These are phyloP conservation scores for Apostasia shenzhenica DNA, from an alignment of 106 monocot genomes.

Conservation along the genomic window DNA sequence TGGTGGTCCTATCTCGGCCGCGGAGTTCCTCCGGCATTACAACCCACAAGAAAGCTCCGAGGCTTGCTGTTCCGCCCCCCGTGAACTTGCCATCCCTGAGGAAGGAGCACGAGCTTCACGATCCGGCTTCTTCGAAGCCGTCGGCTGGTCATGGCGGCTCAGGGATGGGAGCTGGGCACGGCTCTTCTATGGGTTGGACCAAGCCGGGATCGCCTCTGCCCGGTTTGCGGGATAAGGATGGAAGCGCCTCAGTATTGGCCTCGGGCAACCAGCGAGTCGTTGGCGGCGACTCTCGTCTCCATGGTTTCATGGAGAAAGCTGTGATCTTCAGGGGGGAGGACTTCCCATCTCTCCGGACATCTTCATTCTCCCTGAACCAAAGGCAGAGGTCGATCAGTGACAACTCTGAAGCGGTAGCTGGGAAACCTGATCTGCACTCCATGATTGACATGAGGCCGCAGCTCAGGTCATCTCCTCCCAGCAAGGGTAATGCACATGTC, in stretches of 20 bases:
- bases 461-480: constrained; percentile 22
- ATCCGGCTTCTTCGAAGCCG: constrained; percentile 24
- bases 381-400: constrained; percentile 30
- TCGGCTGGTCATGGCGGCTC: constrained; percentile 29
- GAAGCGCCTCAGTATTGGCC: not conserved
- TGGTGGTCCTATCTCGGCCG: constrained; percentile 73
- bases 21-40: constrained; percentile 33
- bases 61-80: constrained; percentile 81
- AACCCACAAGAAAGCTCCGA: constrained; percentile 26
- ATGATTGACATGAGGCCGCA: constrained; percentile 50
- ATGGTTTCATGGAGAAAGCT: constrained; percentile 24
- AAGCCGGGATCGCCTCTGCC: constrained; percentile 30
- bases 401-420: constrained; percentile 11
- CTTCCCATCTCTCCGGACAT: constrained; percentile 52
- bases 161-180: constrained; percentile 41
- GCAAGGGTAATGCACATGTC: constrained; percentile 4
- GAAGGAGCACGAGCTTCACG: constrained; percentile 84
- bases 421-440: constrained; percentile 7
- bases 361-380: constrained; percentile 12
- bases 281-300: not conserved
- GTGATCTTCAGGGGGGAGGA: constrained; percentile 67
- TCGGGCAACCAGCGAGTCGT: not conserved
- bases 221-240: constrained; percentile 2
- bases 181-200: constrained; percentile 63
- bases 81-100: constrained; percentile 82